Base-by-base conservation (phyloP, 805 yeast genomes). In the Lipomyces kockii region DNA sequence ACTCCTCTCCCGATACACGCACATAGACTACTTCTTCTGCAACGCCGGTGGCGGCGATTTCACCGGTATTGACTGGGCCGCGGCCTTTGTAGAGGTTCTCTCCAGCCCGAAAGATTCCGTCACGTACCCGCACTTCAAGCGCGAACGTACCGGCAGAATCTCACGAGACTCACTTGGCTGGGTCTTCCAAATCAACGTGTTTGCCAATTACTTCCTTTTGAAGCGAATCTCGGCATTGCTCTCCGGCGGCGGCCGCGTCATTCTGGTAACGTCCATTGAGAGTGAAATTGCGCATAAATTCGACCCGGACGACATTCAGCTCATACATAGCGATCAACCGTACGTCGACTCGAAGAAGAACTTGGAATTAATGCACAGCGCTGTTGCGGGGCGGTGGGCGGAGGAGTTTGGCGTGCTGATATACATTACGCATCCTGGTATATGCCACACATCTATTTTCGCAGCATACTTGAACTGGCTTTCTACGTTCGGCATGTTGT, bases 101-200 rank as follows among this genome's bases (percentile, higher is more conserved):
- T 76, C 82, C 0, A 83, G 85, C 71, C 97, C 97, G 3, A 78
- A 92, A 35, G 85, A 86, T 58, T 95, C 95, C 1, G 94, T 89
- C n/a, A 95, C 98, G 0, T 86, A 85, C 67, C 98, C 97, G 8
- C 86, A 87, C 1, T 93, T 90, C 79, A 92, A 94, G 78, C 83
- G 89, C 51, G 98, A 95, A 81, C 83, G 84, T 65, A 83, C 86
- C 20, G 97, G 98, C 3, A 87, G 88, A 32, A 86, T 84, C 74
- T 86, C 97, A 0, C 62, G 25, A 14, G 99, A 95, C 78, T 92
- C 86, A 0, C 73, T 94, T 82, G 98, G 98, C 1, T 80, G 90
- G 37, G 92, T 92, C 3, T 95, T 94, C 80, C 97, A 95, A 78
- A 96, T 95, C 4, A 95, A 95, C 76, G 97, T 94, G n/a, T 91